Base-by-base conservation (phyloP, 2,329 filamentous ascomycete species). In the Phialocephala sp. region DNA sequence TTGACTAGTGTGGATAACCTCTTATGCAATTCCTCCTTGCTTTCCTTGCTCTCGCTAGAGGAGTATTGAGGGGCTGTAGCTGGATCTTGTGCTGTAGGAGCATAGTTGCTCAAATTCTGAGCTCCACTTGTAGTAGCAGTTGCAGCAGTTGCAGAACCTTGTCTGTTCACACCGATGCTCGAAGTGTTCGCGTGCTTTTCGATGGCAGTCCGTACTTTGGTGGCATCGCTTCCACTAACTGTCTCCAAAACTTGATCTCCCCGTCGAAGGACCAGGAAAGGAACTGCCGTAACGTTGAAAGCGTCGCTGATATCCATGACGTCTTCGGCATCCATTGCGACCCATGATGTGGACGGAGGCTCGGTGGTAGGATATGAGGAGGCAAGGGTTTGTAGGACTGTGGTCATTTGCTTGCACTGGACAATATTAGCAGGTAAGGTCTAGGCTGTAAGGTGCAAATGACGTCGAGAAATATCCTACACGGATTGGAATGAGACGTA, bases 241-340 rank as follows among this genome's bases (percentile, higher is more conserved):
- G 90, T 91, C 79, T 97, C 92, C 66, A 98, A 80, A 15, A 93
- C 87, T 76, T 91, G 82, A 69, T 89, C 88, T 74, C 89, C 87
- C 72, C 90, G 89, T 74, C 94, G 84, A 50, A 98, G 86, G 35
- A 97, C 92, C 32, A 98, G 87, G 79, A 92, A 97, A 0, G 95
- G 95, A 15, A 99, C 95, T 6, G 94, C 94, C 4, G 93, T 94
- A 61, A 99, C 94, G 73, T 97, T 91, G 84, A 97, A 98, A 47
- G 87, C 83, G 81, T 99, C 95, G 73, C 91, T 94, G 73, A 98
- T 87, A 68, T 98, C 94, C 73, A 91, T 91, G 52, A 98, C 85
- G 71, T 97, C 94, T 82, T 99, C 95, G 67, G 95, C 95, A 79
- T 99, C 94, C 80, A 99, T 86, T 68, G 91, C 91, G 67, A 97